These are phyloP conservation scores for Geranomyces michiganensis DNA, from an alignment of 192 early-diverging fungal genomes.

Conservation along the genomic window DNA sequence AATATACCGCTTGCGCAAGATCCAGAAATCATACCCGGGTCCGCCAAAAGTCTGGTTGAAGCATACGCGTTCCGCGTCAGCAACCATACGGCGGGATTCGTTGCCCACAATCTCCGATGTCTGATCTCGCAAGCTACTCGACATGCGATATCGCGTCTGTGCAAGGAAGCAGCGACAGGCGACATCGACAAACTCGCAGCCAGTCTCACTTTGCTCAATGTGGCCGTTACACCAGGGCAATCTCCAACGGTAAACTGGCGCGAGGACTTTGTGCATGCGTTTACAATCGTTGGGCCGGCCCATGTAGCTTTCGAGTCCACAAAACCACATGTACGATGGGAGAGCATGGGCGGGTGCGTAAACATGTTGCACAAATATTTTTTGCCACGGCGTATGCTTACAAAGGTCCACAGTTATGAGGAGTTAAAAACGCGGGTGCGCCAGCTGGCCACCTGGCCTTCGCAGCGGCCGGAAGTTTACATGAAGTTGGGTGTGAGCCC, in stretches of 20 bases:
- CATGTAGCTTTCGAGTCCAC: slow-evolving; percentile 58
- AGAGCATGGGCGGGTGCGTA: slow-evolving; percentile 72
- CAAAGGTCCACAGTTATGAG: slow-evolving; percentile 53
- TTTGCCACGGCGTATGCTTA: no score
- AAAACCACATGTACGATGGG: slow-evolving; percentile 57
- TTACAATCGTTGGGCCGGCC: slow-evolving; percentile 64
- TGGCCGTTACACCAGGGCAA: neutral
- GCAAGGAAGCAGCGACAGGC: slow-evolving; percentile 26
- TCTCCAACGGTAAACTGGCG: slow-evolving; percentile 29
- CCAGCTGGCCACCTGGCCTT: slow-evolving; percentile 62
- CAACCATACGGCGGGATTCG: slow-evolving; percentile 62
- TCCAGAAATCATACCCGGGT: neutral
- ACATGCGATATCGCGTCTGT: slow-evolving; percentile 42
- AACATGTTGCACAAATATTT: no score
- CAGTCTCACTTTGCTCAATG: neutral
- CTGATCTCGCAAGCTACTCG: slow-evolving; percentile 27
- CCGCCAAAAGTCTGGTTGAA: neutral
- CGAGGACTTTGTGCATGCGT: slow-evolving; percentile 57
- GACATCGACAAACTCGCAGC: slow-evolving; percentile 6
- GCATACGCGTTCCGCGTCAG: neutral
- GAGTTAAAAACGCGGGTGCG: slow-evolving; percentile 59
- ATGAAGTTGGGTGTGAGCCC: slow-evolving; percentile 68
- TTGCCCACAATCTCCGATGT: slow-evolving; percentile 54
- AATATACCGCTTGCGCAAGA: neutral
- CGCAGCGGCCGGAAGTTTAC: slow-evolving; percentile 58